A percentile compares a stretch with the other conserved stretches of the same genome.
phyloP scores from a whole-genome alignment of 1,284 basidiomycete species.

The Porogramme epimiltina region DNA sequence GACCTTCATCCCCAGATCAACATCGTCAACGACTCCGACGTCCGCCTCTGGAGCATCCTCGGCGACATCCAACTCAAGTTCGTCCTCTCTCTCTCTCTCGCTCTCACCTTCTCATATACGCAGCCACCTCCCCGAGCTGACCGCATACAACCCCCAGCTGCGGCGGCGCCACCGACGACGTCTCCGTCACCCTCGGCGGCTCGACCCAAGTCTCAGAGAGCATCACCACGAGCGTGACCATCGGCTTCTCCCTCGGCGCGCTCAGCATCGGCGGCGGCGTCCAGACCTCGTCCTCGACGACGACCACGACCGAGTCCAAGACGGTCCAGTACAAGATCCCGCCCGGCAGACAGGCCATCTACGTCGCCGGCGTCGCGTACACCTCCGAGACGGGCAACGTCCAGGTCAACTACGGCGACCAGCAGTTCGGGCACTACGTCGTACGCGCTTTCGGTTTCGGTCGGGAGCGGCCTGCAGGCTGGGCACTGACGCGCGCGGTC shows the following conservation, averaged over 20 bases:
- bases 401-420: neutral
- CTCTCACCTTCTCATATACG: too few species aligned
- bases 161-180: slow-evolving; percentile 2
- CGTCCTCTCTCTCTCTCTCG: too few species aligned
- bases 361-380: neutral
- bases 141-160: slow-evolving; percentile 3
- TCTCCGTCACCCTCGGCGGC: slow-evolving; percentile 10
- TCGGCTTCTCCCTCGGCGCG: slow-evolving; percentile 8
- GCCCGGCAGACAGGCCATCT: neutral
- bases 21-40: slow-evolving; percentile 2
- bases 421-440: neutral
- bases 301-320: neutral
- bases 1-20: neutral
- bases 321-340: neutral
- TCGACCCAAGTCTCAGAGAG: neutral
- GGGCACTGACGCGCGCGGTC: neutral
- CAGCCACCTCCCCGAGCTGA: too few species aligned
- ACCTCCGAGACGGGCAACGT: neutral
- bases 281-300: neutral
- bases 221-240: slow-evolving; percentile 2
- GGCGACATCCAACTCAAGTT: slow-evolving; percentile 14
- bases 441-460: neutral
- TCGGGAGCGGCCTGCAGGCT: too few species aligned
- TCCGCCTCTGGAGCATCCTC: neutral
- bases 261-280: slow-evolving; percentile 9